Conservation (phyloP, 306 rosid genomes). For the Castanospermum australe region DNA sequence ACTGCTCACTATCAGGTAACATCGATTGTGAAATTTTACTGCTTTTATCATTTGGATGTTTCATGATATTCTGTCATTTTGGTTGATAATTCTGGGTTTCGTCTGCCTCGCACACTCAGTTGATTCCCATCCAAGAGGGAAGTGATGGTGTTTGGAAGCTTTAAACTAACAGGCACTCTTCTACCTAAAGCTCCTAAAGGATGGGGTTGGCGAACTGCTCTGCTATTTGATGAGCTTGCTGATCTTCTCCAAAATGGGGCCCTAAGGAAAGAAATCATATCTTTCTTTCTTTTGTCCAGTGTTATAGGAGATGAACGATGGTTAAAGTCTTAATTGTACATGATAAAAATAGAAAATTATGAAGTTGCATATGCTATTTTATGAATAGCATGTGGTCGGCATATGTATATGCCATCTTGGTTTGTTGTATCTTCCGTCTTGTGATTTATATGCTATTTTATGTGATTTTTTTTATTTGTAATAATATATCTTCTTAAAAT, state of each 20-base stretch:
- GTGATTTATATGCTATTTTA: neutral
- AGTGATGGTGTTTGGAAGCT: conserved; percentile 87
- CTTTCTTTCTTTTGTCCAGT: conserved; percentile 20
- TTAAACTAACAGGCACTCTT: conserved; percentile 92
- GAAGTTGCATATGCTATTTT: conserved; percentile 18
- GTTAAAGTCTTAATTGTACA: conserved; percentile 37
- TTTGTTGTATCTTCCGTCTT: neutral
- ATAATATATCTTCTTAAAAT: too few species aligned
- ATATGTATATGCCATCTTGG: conserved; percentile 11
- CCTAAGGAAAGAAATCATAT: conserved; percentile 43
- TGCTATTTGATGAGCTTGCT: conserved; percentile 79
- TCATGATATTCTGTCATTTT: too few species aligned
- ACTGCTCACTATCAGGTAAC: conserved; percentile 95
- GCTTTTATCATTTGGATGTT: neutral
- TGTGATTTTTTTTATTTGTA: neutral
- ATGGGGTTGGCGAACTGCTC: conserved; percentile 99
- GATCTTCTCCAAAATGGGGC: conserved; percentile 94
- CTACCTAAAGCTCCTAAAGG: conserved; percentile 97
- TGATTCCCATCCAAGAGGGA: conserved; percentile 94
- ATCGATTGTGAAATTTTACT: conserved; percentile 22
- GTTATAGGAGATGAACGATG: conserved; percentile 3
- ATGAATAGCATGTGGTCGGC: conserved; percentile 18
- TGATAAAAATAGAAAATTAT: conserved; percentile 14
- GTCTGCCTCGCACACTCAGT: conserved; percentile 39
- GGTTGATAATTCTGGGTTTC: conserved; percentile 26